Base-by-base conservation (phyloP, 306 rosid genomes). In the Gynostemma pentaphyllum region DNA sequence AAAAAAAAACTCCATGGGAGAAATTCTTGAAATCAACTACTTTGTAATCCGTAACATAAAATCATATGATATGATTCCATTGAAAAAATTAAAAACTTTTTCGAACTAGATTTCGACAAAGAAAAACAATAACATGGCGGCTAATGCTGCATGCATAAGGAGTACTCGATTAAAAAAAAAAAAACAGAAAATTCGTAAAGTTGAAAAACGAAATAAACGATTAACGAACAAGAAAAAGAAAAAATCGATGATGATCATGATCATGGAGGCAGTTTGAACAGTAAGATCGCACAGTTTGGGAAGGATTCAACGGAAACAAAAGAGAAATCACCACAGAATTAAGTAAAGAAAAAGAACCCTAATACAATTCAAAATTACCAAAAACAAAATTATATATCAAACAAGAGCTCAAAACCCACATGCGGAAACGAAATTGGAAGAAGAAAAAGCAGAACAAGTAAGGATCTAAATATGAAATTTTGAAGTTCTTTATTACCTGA, bases 261-360 rank as follows among this genome's bases (percentile, higher is more conserved):
- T 18, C 5, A 34, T 5, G 5, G 2, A 57, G 4, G n/a, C n/a
- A n/a, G 28, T 34, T 39, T 18, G 1, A 34, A 18, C 45, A n/a
- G 9, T 13, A 16, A 56, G 18, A 57, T 36, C 46, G 44, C 64
- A 34, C 18, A 2, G 64, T 57, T 11, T 2, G 2, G 42, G 28
- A 11, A 34, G 4, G 22, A 57, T 57, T 57, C 18, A 44, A 57
- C 29, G 45, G 44, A 26, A 56, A 56, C 19, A 45, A 16, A 26
- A 26, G 45, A n/a, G 27, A 42, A 56, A 56, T 7, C 32, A 56
- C 63, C 28, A 57, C 0, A 52, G 7, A 59, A 37, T n/a, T 12
- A 36, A 36, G 37, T 46, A 59, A 46, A 13, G 64, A 19, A 24
- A 16, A 30, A 55, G 37, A 59, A 37, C 64, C 64, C 46, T 59